Evolutionary conservation across 306 rosid species (phyloP), one percentile per base, ranked within the genome.

Genomic region (Boehmeria nivea): DNA sequence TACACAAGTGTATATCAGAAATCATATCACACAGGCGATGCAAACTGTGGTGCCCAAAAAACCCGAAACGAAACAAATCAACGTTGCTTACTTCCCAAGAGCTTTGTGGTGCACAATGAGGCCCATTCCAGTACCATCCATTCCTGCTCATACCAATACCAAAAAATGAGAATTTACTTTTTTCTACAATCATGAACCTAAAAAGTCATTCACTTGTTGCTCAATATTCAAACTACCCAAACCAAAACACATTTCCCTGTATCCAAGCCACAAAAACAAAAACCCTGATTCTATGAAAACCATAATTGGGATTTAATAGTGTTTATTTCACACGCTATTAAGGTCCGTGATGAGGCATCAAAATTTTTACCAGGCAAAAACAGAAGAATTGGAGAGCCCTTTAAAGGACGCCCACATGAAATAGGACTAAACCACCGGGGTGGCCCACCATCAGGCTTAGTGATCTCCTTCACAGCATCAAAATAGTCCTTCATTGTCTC

Each of bases 401-500:
- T 67, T 16, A 78, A 57, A 15, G 87, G 94, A 42, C 50, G 28
- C 15, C 74, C 76, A 31, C 78, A 70, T 3, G 72, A 66, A 72
- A 82, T 37, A 3, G 96, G 96, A 68, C 81, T 76, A 69, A 87
- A 91, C 98, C 98, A 91, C n/a, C 96, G 68, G 2, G 95, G 96
- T 13, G 96, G 96, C 16, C 93, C 96, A 1, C 87, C 93, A 62
- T 82, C 86, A 56, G 54, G 60, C 53, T 62, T 69, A 12, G 71
- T 73, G n/a, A 84, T 44, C 12, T 77, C 89, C 68, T 71, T 77
- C 1, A 72, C 76, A 5, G 75, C 81, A 59, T 12, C 63, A 36
- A 91, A 82, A 73, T 82, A 91, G 78, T 87, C 93, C 43, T 77
- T 72, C 25, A 91, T 84, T 15, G 79, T 87, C 61, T 54, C 73